Percentiles rank a stretch among this genome's conserved stretches.
These are phyloP conservation scores for Ophiostoma piceae DNA, from an alignment of 2,329 filamentous ascomycete species.

Conservation along the genomic window DNA sequence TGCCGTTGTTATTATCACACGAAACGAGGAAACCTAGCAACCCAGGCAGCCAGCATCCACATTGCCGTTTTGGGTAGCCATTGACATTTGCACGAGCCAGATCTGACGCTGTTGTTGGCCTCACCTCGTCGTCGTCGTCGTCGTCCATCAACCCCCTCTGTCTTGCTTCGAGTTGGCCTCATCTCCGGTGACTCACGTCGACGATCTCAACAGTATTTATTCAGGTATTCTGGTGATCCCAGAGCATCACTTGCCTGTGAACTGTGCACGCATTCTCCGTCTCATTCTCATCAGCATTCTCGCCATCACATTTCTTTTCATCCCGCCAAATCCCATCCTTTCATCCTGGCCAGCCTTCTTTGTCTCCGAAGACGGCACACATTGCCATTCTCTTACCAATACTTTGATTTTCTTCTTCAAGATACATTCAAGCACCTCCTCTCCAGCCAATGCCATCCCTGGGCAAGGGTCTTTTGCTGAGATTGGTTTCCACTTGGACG, in stretches of 20 bases:
- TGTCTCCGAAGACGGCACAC: slow-evolving; percentile 17
- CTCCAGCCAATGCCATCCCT: slow-evolving; percentile 23
- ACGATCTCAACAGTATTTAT: slow-evolving; percentile 11
- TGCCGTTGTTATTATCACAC: not conserved
- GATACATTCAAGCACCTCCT: not conserved
- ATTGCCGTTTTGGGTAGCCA: slow-evolving; percentile 1
- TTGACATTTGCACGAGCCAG: slow-evolving; percentile 1
- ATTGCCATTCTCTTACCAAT: not conserved
- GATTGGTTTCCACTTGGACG: slow-evolving; percentile 22
- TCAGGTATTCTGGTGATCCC: not conserved
- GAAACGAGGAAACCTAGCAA: not conserved
- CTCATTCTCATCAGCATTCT: not conserved
- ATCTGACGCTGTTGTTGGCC: not conserved
- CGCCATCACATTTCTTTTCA: too few species aligned
- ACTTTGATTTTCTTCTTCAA: not conserved
- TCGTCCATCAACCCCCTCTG: not conserved
- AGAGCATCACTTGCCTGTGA: too few species aligned
- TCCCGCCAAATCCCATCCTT: too few species aligned
- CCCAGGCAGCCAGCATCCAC: slow-evolving; percentile 19
- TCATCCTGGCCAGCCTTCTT: not conserved
- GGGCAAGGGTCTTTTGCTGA: slow-evolving; percentile 19
- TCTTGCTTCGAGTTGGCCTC: not conserved
- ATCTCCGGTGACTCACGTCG: slow-evolving; percentile 9
- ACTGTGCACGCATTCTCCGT: not conserved
- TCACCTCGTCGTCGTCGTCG: not conserved